A percentile compares a stretch with the other conserved stretches of the same genome.
Conservation (phyloP, 495 filamentous ascomycete genomes). For the Jackrogersella multiformis region DNA sequence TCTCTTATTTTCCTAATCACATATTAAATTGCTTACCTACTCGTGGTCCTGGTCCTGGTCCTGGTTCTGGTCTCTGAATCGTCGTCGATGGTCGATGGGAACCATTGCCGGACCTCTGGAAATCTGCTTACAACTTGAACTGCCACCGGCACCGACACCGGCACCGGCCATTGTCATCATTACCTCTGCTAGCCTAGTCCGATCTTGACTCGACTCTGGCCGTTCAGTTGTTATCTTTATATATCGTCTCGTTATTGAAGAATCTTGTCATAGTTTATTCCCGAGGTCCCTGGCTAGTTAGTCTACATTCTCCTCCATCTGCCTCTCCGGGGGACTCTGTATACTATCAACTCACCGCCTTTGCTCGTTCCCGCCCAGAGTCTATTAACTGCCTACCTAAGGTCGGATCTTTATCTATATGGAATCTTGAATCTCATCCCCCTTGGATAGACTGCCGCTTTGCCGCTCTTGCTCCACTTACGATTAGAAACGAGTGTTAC, state of each 20-base stretch:
- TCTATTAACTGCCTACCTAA: slow-evolving; percentile 4
- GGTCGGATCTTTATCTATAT: slow-evolving; percentile 8
- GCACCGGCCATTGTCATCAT: slow-evolving; percentile 23
- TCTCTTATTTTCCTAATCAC: slow-evolving; percentile 5
- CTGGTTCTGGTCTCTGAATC: no score
- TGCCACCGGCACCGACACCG: slow-evolving; percentile 10
- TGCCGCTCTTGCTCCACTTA: background rate
- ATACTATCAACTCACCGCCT: slow-evolving; percentile 30
- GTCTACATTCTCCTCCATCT: slow-evolving; percentile 18
- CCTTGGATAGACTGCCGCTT: slow-evolving; percentile 19
- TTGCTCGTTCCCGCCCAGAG: slow-evolving; percentile 8
- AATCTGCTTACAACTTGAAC: slow-evolving; percentile 33
- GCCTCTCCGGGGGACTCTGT: slow-evolving; percentile 2
- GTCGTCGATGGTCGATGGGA: slow-evolving; percentile 33
- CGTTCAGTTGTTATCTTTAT: background rate
- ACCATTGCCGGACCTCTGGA: slow-evolving; percentile 25
- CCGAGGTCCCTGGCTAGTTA: slow-evolving; percentile 4
- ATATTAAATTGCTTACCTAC: background rate
- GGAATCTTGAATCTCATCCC: slow-evolving; percentile 5
- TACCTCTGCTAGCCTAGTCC: slow-evolving; percentile 1
- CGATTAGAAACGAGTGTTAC: slow-evolving; percentile 2
- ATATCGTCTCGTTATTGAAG: slow-evolving; percentile 12
- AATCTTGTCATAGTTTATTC: slow-evolving; percentile 5
- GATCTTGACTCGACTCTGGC: slow-evolving; percentile 9
- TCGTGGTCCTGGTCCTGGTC: no score